Evolutionary conservation across 768 basidiomycete species (phyloP).

Genomic region (Strobilomyces confusus): DNA sequence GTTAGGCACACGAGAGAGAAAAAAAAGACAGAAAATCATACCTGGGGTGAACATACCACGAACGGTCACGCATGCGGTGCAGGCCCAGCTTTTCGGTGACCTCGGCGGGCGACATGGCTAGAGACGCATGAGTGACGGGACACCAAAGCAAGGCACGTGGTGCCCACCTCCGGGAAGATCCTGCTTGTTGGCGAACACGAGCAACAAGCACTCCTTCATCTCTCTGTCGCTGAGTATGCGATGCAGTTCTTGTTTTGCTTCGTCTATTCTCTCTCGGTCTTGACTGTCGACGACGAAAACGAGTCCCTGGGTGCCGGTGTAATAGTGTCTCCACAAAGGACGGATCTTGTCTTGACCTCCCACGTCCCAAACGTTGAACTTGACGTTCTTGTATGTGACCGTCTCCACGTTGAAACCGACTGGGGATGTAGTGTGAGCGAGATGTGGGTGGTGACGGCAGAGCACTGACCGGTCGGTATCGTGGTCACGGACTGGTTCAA

Average conservation of each 20-base stretch:
- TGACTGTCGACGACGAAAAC: conserved; percentile 98
- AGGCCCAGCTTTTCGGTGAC: conserved; percentile 96
- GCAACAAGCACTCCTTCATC: conserved; percentile 95
- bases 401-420: conserved; percentile 99
- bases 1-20: neutral
- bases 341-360: conserved; percentile 99
- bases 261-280: conserved; percentile 92
- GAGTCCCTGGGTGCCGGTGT: conserved; percentile 97
- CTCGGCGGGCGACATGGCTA: conserved; percentile 97
- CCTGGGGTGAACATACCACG: conserved; percentile 99
- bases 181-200: conserved; percentile 99
- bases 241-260: conserved; percentile 93
- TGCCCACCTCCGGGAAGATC: conserved; percentile 90
- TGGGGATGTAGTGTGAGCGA: conserved; percentile 27
- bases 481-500: conserved; percentile 98
- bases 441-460: neutral
- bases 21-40: conserved; percentile 33
- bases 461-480: conserved; percentile 79
- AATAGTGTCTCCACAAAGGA: conserved; percentile 98
- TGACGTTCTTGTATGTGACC: conserved; percentile 98
- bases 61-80: conserved; percentile 93
- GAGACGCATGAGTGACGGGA: conserved; percentile 1
- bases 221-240: conserved; percentile 94
- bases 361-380: conserved; percentile 95
- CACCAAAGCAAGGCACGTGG: neutral